Conservation (phyloP, 768 basidiomycete genomes). For the Pulveroboletus sp. region DNA sequence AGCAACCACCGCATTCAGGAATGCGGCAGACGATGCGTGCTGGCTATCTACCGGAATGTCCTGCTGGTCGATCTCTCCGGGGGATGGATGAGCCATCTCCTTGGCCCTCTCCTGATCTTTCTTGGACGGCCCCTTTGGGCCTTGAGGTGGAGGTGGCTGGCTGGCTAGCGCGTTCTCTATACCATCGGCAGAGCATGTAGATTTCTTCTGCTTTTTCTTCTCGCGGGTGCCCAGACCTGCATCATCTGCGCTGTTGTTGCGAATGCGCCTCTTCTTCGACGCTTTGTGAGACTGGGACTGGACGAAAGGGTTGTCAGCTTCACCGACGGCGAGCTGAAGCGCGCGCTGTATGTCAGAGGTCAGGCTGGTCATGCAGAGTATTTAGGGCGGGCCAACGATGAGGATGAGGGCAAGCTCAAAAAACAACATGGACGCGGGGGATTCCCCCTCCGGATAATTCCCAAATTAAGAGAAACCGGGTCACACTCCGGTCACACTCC, state of each 20-base stretch:
- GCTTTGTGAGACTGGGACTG: slow-evolving; percentile 21
- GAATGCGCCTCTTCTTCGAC: slow-evolving; percentile 35
- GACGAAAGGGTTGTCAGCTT: slow-evolving; percentile 38
- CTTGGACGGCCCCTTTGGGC: slow-evolving; percentile 19
- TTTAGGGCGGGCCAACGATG: slow-evolving; percentile 39
- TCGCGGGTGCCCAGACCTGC: slow-evolving; percentile 17
- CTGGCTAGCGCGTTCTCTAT: slow-evolving; percentile 18
- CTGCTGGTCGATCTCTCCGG: slow-evolving; percentile 24
- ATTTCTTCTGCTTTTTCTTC: slow-evolving; percentile 33
- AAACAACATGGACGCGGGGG: not conserved
- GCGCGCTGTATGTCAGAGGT: slow-evolving; percentile 45
- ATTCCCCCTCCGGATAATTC: slow-evolving; percentile 11
- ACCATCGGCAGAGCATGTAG: not conserved
- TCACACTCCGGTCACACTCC: slow-evolving; percentile 3
- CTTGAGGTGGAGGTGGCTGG: not conserved
- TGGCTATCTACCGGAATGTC: slow-evolving; percentile 29
- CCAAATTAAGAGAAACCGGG: slow-evolving; percentile 6
- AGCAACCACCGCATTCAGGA: slow-evolving; percentile 62
- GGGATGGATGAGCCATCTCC: slow-evolving; percentile 32
- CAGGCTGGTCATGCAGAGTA: slow-evolving; percentile 28
- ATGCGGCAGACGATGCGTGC: slow-evolving; percentile 50
- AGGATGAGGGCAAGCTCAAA: slow-evolving; percentile 39
- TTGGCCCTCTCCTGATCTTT: slow-evolving; percentile 33
- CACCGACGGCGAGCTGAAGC: slow-evolving; percentile 46
- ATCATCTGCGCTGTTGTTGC: slow-evolving; percentile 13